A percentile compares a stretch with the other conserved stretches of the same genome.
These are phyloP conservation scores for Boletus rubescentipes DNA, from an alignment of 768 basidiomycete genomes.

Conservation along the genomic window DNA sequence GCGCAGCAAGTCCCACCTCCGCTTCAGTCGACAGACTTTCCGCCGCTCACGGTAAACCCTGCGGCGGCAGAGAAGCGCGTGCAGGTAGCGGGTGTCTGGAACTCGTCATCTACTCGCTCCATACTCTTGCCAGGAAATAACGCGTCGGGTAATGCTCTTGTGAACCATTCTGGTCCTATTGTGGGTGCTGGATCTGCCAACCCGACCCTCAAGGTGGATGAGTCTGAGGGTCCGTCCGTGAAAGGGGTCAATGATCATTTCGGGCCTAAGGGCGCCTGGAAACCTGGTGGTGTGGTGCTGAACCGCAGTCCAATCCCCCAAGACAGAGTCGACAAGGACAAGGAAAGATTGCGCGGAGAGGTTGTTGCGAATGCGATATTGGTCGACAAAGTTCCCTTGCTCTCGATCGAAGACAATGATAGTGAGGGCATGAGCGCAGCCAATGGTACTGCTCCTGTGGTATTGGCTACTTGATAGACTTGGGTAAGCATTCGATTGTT, in stretches of 20 bases:
- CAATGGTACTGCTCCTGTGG: constrained; percentile 18
- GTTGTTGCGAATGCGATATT: constrained; percentile 36
- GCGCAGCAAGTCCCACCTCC: constrained; percentile 38
- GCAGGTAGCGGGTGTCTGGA: constrained; percentile 71
- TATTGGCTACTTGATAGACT: constrained; percentile 29
- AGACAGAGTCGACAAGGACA: constrained; percentile 31
- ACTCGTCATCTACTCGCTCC: constrained; percentile 49
- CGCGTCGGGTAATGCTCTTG: constrained; percentile 34
- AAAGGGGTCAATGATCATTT: constrained; percentile 43
- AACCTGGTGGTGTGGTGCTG: constrained; percentile 4
- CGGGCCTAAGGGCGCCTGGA: constrained; percentile 36
- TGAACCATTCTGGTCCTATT: constrained; percentile 36
- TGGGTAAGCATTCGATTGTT: constrained; percentile 13
- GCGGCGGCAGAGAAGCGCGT: constrained; percentile 49
- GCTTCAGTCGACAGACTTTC: constrained; percentile 66
- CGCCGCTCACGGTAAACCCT: constrained; percentile 53
- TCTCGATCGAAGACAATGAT: constrained; percentile 36
- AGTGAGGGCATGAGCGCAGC: constrained; percentile 8
- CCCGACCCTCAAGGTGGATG: constrained; percentile 37
- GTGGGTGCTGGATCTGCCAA: constrained; percentile 3
- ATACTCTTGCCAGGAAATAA: constrained; percentile 45
- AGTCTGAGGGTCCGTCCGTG: constrained; percentile 45
- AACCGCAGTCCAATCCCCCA: constrained; percentile 20
- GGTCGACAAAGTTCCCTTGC: constrained; percentile 36
- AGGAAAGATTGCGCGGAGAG: constrained; percentile 37